Evolutionary conservation across 805 yeast species (phyloP).

Genomic region (Hanseniaspora thailandica): DNA sequence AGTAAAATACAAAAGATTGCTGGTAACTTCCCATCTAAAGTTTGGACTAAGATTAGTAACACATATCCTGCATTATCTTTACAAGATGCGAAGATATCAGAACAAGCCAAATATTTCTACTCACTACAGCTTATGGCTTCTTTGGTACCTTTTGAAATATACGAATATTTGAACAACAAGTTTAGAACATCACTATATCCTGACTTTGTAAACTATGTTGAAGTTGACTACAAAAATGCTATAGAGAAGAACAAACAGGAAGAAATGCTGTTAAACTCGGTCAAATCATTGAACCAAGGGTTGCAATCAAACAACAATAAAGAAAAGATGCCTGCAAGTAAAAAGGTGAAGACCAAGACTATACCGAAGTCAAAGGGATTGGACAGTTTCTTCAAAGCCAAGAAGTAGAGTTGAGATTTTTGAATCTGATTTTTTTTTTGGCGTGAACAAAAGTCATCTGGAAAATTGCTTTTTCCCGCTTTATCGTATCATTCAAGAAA

Average conservation of each 20-base stretch:
- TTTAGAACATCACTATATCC: constrained; percentile 1
- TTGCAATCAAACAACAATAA: neutral
- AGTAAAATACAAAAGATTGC: neutral
- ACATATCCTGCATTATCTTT: neutral
- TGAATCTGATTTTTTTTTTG: neutral
- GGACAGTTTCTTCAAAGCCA: constrained; percentile 8
- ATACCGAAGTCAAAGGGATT: neutral
- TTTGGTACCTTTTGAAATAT: constrained; percentile 4
- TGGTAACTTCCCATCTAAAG: neutral
- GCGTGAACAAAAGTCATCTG: too few relatives aligned
- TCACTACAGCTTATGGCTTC: neutral
- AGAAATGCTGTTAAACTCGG: neutral
- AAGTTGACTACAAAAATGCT: constrained; percentile 1
- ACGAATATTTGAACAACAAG: neutral
- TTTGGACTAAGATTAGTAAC: neutral
- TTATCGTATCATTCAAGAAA: neutral
- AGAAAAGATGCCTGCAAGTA: neutral
- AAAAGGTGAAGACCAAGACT: neutral
- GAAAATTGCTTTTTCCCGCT: neutral
- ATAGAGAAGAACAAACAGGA: neutral
- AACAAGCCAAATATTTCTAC: constrained; percentile 4
- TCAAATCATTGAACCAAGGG: neutral
- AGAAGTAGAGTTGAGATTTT: too few relatives aligned
- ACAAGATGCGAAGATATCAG: neutral
- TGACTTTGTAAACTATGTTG: neutral